These are phyloP conservation scores for Seiridium cupressi DNA, from an alignment of 2,329 filamentous ascomycete genomes.

Conservation along the genomic window DNA sequence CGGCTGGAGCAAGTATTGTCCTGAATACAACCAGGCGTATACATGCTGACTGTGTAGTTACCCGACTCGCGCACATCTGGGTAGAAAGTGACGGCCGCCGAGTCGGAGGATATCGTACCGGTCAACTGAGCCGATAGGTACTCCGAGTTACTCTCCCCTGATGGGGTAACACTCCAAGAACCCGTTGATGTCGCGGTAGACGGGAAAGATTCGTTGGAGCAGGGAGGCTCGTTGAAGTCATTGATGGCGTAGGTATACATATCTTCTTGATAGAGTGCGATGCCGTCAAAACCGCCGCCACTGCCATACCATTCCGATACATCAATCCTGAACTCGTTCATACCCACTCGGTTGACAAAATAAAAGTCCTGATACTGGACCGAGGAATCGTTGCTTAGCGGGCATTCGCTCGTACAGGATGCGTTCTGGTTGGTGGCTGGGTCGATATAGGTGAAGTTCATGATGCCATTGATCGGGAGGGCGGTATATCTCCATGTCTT, in stretches of 20 bases:
- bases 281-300: conserved; percentile 81
- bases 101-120: conserved; percentile 51
- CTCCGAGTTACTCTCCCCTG: conserved; percentile 66
- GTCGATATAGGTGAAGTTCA: conserved; percentile 93
- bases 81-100: conserved; percentile 71
- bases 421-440: conserved; percentile 63
- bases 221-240: conserved; percentile 84
- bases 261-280: conserved; percentile 84
- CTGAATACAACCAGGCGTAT: conserved; percentile 85
- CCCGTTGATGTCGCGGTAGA: conserved; percentile 71
- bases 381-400: conserved; percentile 70
- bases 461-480: conserved; percentile 83
- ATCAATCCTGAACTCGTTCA: conserved; percentile 83
- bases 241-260: conserved; percentile 83
- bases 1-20: conserved; percentile 75
- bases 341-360: conserved; percentile 84
- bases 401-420: conserved; percentile 79
- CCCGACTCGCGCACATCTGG: conserved; percentile 87
- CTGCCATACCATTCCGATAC: conserved; percentile 83
- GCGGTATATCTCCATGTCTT: conserved; percentile 86
- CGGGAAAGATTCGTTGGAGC: conserved; percentile 61
- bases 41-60: conserved; percentile 87
- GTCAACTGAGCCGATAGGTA: conserved; percentile 72
- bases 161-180: conserved; percentile 69
- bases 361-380: conserved; percentile 81